A percentile compares a stretch with the other conserved stretches of the same genome.
These are phyloP conservation scores for Tylopilus vinaceipallidus DNA, from an alignment of 768 basidiomycete genomes.

Conservation along the genomic window DNA sequence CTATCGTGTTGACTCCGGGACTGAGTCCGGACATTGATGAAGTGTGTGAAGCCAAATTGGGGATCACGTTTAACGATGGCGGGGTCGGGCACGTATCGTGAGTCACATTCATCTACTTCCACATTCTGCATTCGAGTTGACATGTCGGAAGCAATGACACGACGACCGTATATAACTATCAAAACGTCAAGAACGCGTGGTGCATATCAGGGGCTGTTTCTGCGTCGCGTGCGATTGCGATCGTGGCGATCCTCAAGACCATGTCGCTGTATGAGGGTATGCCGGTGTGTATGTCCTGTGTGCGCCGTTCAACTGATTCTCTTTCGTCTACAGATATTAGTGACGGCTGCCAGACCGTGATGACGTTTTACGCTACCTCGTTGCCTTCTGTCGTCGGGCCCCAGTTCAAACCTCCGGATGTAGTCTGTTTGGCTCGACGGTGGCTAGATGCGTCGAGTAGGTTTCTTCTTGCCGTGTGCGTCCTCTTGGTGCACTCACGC, in stretches of 20 bases:
- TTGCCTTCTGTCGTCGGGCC: constrained; percentile 60
- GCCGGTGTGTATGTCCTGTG: background rate
- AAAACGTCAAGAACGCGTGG: constrained; percentile 54
- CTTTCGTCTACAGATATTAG: constrained; percentile 50
- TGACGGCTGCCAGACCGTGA: constrained; percentile 67
- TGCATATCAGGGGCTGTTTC: constrained; percentile 69
- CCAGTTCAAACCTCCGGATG: constrained; percentile 62
- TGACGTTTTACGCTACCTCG: constrained; percentile 78
- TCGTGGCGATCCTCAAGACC: constrained; percentile 65
- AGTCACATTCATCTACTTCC: constrained; percentile 8
- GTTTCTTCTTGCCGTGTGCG: constrained; percentile 13
- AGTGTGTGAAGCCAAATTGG: constrained; percentile 60
- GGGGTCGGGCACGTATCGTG: constrained; percentile 53
- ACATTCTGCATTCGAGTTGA: background rate
- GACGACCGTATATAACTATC: constrained; percentile 41
- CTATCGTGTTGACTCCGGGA: constrained; percentile 65
- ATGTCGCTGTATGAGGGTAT: constrained; percentile 74
- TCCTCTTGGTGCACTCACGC: constrained; percentile 7
- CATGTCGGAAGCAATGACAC: constrained; percentile 23
- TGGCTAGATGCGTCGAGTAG: constrained; percentile 79
- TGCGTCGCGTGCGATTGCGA: constrained; percentile 64
- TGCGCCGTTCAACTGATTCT: background rate
- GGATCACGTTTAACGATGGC: constrained; percentile 38
- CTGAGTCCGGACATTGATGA: constrained; percentile 69
- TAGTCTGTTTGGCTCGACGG: constrained; percentile 66